phyloP scores from a whole-genome alignment of 148 eudicot genomes.

The Rhododendron molle region DNA sequence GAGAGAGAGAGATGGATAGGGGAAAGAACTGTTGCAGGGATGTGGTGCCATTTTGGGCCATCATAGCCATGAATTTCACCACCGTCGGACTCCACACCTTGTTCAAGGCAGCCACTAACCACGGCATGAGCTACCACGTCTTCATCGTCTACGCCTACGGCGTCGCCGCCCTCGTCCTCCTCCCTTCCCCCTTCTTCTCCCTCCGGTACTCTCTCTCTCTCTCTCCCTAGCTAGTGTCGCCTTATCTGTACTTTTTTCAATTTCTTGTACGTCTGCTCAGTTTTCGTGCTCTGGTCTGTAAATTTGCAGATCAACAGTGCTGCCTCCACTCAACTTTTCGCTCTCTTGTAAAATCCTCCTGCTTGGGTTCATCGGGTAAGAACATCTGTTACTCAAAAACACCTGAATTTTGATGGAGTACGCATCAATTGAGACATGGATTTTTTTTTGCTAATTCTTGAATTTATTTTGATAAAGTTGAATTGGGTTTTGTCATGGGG shows the following conservation, averaged over 20 bases:
- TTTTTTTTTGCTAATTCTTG: not conserved
- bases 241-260: not conserved
- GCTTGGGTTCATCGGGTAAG: not conserved
- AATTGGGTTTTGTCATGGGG: not conserved
- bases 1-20: not conserved
- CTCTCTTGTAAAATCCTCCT: not conserved
- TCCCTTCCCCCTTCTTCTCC: slow-evolving; percentile 2
- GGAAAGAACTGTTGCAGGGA: not conserved
- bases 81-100: not conserved
- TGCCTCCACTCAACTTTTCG: not conserved
- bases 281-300: not conserved
- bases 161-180: not conserved
- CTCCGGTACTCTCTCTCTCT: not conserved
- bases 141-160: slow-evolving; percentile 1
- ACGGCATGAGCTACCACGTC: not conserved
- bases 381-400: not conserved
- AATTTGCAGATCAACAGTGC: not conserved
- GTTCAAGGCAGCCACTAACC: not conserved
- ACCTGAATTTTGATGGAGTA: not conserved
- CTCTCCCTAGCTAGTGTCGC: not conserved
- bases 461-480: not conserved
- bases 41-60: not conserved
- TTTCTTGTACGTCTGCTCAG: not conserved
- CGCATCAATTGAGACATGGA: not conserved
- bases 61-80: not conserved